phyloP scores from a whole-genome alignment of 2,329 filamentous ascomycete species.

The Escovopsis weberi region DNA sequence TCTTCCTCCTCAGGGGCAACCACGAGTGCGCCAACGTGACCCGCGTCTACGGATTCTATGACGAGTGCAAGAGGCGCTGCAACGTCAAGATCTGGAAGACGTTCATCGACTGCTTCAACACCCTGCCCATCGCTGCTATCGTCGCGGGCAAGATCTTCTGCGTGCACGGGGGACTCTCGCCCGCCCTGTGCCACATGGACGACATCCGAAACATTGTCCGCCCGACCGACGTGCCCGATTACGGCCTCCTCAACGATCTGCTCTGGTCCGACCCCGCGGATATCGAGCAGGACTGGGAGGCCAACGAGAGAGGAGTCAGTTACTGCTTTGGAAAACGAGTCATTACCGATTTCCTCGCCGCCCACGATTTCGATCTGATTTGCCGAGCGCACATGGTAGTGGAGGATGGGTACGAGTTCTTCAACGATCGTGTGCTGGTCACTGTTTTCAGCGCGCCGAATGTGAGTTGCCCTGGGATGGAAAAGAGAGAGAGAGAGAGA shows the following conservation, averaged over 20 bases:
- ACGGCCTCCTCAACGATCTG: slow-evolving; percentile 85
- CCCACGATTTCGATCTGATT: slow-evolving; percentile 93
- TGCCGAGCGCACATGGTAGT: slow-evolving; percentile 99
- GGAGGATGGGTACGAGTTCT: slow-evolving; percentile 98
- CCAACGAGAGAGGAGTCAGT: slow-evolving; percentile 90
- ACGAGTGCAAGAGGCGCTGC: slow-evolving; percentile 91
- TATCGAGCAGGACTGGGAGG: slow-evolving; percentile 96
- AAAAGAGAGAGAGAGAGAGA: not conserved
- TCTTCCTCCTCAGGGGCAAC: slow-evolving; percentile 87
- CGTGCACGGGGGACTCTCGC: slow-evolving; percentile 87
- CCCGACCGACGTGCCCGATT: slow-evolving; percentile 94
- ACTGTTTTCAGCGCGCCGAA: slow-evolving; percentile 97
- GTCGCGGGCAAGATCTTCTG: slow-evolving; percentile 97
- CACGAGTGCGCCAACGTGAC: slow-evolving; percentile 96
- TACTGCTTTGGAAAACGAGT: slow-evolving; percentile 99
- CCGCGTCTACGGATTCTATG: slow-evolving; percentile 92
- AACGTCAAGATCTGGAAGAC: slow-evolving; percentile 98
- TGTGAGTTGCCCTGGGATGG: slow-evolving; percentile 43
- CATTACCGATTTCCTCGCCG: slow-evolving; percentile 86
- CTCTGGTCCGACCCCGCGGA: slow-evolving; percentile 97
- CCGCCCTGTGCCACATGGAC: slow-evolving; percentile 90
- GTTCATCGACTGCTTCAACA: slow-evolving; percentile 94
- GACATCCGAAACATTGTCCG: slow-evolving; percentile 93
- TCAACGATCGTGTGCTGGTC: slow-evolving; percentile 85
- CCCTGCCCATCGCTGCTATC: slow-evolving; percentile 86